phyloP scores from a whole-genome alignment of 768 basidiomycete species.

The Collybia mongolica region DNA sequence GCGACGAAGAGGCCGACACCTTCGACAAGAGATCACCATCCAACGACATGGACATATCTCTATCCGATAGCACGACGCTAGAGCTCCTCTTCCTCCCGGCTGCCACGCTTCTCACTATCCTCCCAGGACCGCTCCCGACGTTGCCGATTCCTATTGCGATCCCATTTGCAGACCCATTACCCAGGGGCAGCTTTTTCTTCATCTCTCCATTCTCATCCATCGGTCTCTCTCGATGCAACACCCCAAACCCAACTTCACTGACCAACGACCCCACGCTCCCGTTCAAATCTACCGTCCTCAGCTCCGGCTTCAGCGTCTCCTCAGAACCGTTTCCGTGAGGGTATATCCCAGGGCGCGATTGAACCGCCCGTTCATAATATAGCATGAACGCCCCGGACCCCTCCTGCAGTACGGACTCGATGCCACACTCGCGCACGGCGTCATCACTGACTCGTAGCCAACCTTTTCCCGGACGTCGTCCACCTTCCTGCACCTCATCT shows the following conservation, averaged over 20 bases:
- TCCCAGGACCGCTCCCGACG: constrained; percentile 31
- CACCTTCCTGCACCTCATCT: constrained; percentile 38
- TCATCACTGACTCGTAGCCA: constrained; percentile 94
- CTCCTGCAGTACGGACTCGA: constrained; percentile 72
- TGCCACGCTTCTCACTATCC: constrained; percentile 58
- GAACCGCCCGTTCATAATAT: constrained; percentile 78
- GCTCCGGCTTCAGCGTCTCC: constrained; percentile 62
- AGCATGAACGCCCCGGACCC: constrained; percentile 86
- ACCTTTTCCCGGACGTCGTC: constrained; percentile 48
- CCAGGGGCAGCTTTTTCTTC: constrained; percentile 7
- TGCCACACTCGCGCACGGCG: constrained; percentile 69
- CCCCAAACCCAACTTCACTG: constrained; percentile 41
- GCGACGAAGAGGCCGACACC: constrained; percentile 6
- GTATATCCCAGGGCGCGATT: constrained; percentile 21
- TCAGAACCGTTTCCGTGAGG: constrained; percentile 43
- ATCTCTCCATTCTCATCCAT: constrained; percentile 16
- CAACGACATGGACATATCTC: constrained; percentile 17
- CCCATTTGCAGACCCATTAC: constrained; percentile 13
- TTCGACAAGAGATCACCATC: constrained; percentile 1
- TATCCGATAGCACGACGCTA: constrained; percentile 30
- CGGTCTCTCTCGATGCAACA: constrained; percentile 18
- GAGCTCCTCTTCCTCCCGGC: constrained; percentile 41
- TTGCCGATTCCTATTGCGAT: constrained; percentile 12
- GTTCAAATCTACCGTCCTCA: constrained; percentile 40
- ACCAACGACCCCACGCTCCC: constrained; percentile 49